These are phyloP conservation scores for Amylostereum chailletii DNA, from an alignment of 1,284 basidiomycete species.

Conservation along the genomic window DNA sequence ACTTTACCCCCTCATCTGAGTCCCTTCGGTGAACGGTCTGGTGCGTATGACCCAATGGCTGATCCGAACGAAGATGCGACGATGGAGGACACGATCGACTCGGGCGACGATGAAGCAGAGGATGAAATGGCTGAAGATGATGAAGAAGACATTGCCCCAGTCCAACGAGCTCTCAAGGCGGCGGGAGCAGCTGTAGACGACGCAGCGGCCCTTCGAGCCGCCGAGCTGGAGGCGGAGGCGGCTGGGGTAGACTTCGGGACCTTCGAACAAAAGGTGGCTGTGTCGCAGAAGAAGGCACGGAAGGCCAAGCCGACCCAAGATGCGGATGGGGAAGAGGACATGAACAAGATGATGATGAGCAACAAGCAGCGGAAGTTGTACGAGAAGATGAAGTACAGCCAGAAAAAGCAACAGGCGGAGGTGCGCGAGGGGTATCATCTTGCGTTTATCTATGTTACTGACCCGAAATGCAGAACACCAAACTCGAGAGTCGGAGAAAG, in stretches of 20 bases:
- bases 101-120: conserved; percentile 24
- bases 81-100: conserved; percentile 22
- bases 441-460: not conserved
- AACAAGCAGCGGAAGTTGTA: conserved; percentile 95
- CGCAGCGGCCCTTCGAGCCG: conserved; percentile 70
- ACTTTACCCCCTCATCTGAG: conserved; percentile 92
- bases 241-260: conserved; percentile 78
- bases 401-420: conserved; percentile 76
- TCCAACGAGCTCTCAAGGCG: conserved; percentile 38
- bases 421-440: conserved; percentile 29
- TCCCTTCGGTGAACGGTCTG: conserved; percentile 84
- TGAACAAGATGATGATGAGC: conserved; percentile 99
- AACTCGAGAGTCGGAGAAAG: conserved; percentile 16
- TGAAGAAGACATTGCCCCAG: conserved; percentile 28
- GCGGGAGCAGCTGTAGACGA: conserved; percentile 55
- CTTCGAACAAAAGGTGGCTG: conserved; percentile 77
- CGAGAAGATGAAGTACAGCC: conserved; percentile 89
- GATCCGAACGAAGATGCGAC: conserved; percentile 25
- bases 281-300: conserved; percentile 48
- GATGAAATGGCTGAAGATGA: conserved; percentile 26
- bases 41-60: conserved; percentile 62
- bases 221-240: conserved; percentile 90
- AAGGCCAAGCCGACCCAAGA: conserved; percentile 24
- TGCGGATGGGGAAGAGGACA: conserved; percentile 65
- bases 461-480: conserved; percentile 11